phyloP scores from a whole-genome alignment of 2,329 filamentous ascomycete genomes.

The Capronia coronata region DNA sequence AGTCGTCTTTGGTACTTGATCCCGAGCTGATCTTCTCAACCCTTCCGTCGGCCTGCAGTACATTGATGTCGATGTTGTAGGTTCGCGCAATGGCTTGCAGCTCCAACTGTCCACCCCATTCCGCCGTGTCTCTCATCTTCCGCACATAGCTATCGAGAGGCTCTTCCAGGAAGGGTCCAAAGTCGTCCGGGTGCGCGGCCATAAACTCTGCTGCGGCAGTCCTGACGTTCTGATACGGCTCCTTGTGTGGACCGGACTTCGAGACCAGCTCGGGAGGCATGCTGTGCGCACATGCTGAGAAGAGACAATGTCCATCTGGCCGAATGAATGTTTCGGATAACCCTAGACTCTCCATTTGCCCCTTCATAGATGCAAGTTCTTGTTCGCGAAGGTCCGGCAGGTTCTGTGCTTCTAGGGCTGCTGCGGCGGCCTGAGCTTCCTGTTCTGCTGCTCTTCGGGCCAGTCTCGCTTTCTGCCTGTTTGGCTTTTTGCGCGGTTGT shows the following conservation, averaged over 20 bases:
- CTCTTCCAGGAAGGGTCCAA: conserved; percentile 80
- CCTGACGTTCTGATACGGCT: conserved; percentile 61
- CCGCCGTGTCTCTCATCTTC: conserved; percentile 77
- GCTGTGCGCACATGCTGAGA: conserved; percentile 85
- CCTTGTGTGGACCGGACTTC: conserved; percentile 27
- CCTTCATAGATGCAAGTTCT: conserved; percentile 65
- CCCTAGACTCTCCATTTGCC: conserved; percentile 55
- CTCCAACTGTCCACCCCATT: conserved; percentile 95
- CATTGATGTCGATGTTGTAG: conserved; percentile 73
- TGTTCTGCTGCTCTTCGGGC: conserved; percentile 83
- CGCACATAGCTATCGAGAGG: conserved; percentile 63
- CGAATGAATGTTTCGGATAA: conserved; percentile 72
- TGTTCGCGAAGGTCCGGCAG: conserved; percentile 66
- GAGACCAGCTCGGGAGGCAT: conserved; percentile 38
- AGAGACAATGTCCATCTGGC: conserved; percentile 92
- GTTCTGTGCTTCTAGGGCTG: conserved; percentile 65
- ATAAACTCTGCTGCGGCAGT: conserved; percentile 73
- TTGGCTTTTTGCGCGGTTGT: conserved; percentile 61
- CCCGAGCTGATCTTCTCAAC: conserved; percentile 65
- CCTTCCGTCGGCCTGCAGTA: conserved; percentile 74
- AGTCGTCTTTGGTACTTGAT: conserved; percentile 29
- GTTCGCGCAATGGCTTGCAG: conserved; percentile 73
- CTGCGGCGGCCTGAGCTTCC: conserved; percentile 60
- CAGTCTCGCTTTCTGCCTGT: conserved; percentile 83
- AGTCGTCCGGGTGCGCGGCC: conserved; percentile 65